Percentiles rank a stretch among this genome's conserved stretches.
Evolutionary conservation across 192 early-diverging fungal species (phyloP).

Genomic region (Coemansia sp.): DNA sequence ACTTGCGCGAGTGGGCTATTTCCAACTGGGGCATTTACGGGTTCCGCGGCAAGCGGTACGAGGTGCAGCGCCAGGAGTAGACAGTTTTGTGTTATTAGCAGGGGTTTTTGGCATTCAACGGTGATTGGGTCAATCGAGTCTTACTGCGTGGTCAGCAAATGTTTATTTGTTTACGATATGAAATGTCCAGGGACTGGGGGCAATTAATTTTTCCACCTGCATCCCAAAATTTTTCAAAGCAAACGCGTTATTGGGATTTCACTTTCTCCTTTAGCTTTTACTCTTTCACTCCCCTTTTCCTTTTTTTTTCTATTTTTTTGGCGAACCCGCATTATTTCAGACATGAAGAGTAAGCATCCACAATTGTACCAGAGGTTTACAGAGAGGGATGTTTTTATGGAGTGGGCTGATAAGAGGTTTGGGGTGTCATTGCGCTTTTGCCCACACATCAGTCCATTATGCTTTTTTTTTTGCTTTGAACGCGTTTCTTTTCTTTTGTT

Average conservation of each 20-base stretch:
- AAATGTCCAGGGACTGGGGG: not conserved
- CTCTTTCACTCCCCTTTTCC: not conserved
- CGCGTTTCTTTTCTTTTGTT: not conserved
- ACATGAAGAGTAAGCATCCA: constrained; percentile 24
- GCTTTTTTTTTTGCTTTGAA: not conserved
- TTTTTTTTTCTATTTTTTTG: not conserved
- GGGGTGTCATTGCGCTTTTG: too few relatives aligned
- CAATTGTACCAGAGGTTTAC: too few relatives aligned
- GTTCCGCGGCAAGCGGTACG: constrained; percentile 78
- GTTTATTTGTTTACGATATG: constrained; percentile 6
- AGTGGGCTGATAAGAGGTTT: not conserved
- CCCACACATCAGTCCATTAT: not conserved
- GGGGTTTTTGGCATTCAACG: too few relatives aligned
- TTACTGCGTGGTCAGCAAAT: not conserved
- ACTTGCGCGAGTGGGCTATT: constrained; percentile 68
- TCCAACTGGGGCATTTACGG: constrained; percentile 81
- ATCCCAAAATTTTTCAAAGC: not conserved
- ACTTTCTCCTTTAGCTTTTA: not conserved
- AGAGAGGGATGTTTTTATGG: too few relatives aligned
- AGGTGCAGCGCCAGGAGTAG: constrained; percentile 57
- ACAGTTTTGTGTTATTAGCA: not conserved
- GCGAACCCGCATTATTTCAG: not conserved
- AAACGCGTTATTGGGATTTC: not conserved
- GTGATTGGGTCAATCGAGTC: too few relatives aligned
- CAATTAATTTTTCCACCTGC: not conserved